Base-by-base conservation (phyloP, 2,329 filamentous ascomycete species). In the Fusarium pseudocircinatum region DNA sequence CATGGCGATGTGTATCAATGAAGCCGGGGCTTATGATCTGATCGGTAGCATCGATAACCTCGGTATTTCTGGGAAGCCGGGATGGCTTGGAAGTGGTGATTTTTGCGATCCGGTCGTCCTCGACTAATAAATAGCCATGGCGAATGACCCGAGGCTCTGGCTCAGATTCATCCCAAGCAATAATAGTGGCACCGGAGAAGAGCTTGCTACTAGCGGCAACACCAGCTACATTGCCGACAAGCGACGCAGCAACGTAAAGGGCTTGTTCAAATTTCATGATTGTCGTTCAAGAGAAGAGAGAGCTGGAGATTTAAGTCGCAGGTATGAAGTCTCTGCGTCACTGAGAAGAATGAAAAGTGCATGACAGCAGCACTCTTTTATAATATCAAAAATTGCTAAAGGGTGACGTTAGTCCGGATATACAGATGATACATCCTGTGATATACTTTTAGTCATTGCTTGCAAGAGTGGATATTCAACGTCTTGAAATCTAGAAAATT, bases 1-100 rank as follows among this genome's bases (percentile, higher is more conserved):
- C 83, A 68, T 89, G 87, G 4, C 85, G 84, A 70, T 90, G 88
- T 0, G 87, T 89, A 77, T 90, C 86, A 64, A 90, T 81, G 77
- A 90, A 89, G 14, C 88, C 88, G 0, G 87, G 86, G 0, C 84
- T 84, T 58, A 89, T 81, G 65, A 89, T 89, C 73, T 88, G 87
- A 59, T 84, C 81, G 0, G 82, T 82, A 43, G 84, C 84, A 69
- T 90, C 84, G n/a, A 89, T 79, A 4, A 84, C 68, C 57, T 87
- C 81, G 4, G 80, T 81, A 8, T 58, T 18, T 6, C 43, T 37
- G 15, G 72, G 57, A 10, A 79, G n/a, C 2, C 22, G 10, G 3
- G 60, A 58, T 7, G 67, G 47, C 6, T 71, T 70, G 4, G 46
- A 52, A 4, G 24, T n/a, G 1, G 47, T 30, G 26, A 72, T 36